Base-by-base conservation (phyloP, 441 rosid species). In the Jatropha podagrica region DNA sequence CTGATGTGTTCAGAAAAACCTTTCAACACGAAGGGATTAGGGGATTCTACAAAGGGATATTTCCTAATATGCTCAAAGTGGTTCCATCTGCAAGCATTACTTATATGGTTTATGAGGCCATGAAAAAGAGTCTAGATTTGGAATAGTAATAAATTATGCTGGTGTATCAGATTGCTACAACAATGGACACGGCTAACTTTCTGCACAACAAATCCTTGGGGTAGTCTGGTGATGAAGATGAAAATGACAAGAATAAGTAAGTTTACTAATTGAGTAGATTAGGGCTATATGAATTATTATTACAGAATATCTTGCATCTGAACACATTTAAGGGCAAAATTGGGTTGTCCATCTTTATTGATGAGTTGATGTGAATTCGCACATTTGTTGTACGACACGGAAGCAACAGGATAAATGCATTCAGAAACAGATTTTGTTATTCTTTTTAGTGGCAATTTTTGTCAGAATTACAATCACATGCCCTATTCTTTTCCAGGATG, bases 41-140 rank as follows among this genome's bases (percentile, higher is more conserved):
- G 80, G 97, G 94, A 51, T 92, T 92, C 80, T 94, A 90, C 87
- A 90, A 90, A 86, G 98, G 96, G 70, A 81, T 90, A 3, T 81
- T 90, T 77, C 97, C 97, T 0, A 92, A 88, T 75, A 87, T 90
- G 72, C 90, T 91, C 55, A 88, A 90, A 81, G 95, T 91, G 42
- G 94, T 88, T 65, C 96, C 97, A 51, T 85, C 93, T 7, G 96
- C 96, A 60, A 90, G 97, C 82, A 94, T 92, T 46, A 90, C 98
- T 1, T 94, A 94, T 66, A 46, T 92, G 85, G 89, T 92, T 73
- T 92, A 92, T 59, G 97, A 92, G 86, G 86, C 91, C 61, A 90
- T 90, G 95, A 90, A 89, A 79, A 89, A 92, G 80, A 84, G 81
- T 41, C 81, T 92, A 81, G 89, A 92, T 49, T 85, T 91, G 82